Base-by-base conservation (phyloP, 768 basidiomycete species). In the Cytidiella melzeri region DNA sequence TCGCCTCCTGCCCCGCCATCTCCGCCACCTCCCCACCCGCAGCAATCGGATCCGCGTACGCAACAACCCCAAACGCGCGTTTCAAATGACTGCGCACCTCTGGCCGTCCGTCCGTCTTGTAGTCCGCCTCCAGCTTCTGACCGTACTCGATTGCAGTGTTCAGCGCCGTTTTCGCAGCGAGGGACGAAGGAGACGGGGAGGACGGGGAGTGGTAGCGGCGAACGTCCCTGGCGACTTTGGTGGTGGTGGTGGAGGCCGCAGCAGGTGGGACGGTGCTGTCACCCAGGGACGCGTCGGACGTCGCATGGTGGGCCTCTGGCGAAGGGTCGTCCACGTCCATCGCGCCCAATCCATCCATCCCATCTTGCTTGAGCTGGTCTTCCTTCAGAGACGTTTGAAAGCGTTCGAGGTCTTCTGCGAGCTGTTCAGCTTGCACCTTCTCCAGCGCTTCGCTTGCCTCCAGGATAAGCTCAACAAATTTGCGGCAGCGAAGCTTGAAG, bases 401-500 rank as follows among this genome's bases (percentile, higher is more conserved):
- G 53, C 60, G 58, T 37, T 62, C 67, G 25, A 56, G 56, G 47
- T 70, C 71, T 26, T 69, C 70, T 34, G 30, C 30, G n/a, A n/a
- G n/a, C 30, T 34, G 30, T 34, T 34, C 30, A 23, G 62, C 65
- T 51, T 73, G 73, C 69, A 81, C 75, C 56, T 69, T 74, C 67
- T 84, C 83, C 69, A 81, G 79, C 52, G 85, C 67, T 53, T 83
- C 85, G 4, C 80, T 75, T 9, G 87, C 81, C 55, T 82, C 79
- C 56, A 91, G 60, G 12, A 89, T 77, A 24, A 91, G 75, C 64
- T 93, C 91, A 40, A 93, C 81, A 58, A 93, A 91, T 65, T 85
- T 88, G 57, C 89, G 76, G 67, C 89, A 90, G 21, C 84, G 78
- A 57, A 94, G 66, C 64, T 87, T 88, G 72, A 92, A 87, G n/a